Conservation (phyloP, 176 grass and related monocot genomes). For the Phoenix dactylifera region DNA sequence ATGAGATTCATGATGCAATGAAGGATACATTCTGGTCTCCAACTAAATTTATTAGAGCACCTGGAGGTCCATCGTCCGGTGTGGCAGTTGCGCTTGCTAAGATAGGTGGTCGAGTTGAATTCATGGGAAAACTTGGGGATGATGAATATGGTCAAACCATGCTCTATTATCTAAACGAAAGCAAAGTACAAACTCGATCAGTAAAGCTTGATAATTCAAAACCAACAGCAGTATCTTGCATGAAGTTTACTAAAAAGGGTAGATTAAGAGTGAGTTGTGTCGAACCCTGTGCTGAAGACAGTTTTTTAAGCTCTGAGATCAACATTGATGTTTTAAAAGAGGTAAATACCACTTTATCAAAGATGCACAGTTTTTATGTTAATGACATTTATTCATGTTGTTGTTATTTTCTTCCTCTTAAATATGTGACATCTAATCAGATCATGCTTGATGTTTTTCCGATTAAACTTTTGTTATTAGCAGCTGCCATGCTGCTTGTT, state of each 20-base stretch:
- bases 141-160: constrained; percentile 61
- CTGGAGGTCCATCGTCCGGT: constrained; percentile 65
- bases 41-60: constrained; percentile 58
- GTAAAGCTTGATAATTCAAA: constrained; percentile 36
- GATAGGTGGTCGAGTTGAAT: constrained; percentile 51
- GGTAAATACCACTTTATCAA: constrained; percentile 22
- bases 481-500: no score
- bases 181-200: constrained; percentile 55
- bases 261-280: constrained; percentile 41
- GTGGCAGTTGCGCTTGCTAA: constrained; percentile 65
- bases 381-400: background rate
- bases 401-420: no score
- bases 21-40: constrained; percentile 69
- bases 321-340: constrained; percentile 63
- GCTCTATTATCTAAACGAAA: constrained; percentile 48
- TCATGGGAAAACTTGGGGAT: constrained; percentile 88
- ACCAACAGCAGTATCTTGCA: constrained; percentile 52
- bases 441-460: no score
- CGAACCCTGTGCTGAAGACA: constrained; percentile 59
- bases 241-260: constrained; percentile 45
- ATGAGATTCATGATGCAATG: constrained; percentile 64
- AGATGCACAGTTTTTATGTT: constrained; percentile 1
- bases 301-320: constrained; percentile 59
- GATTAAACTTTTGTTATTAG: no score
- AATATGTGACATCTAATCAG: no score